A percentile compares a stretch with the other conserved stretches of the same genome.
Evolutionary conservation across 2,329 filamentous ascomycete species (phyloP).

Genomic region (Trichoderma pleuroti): DNA sequence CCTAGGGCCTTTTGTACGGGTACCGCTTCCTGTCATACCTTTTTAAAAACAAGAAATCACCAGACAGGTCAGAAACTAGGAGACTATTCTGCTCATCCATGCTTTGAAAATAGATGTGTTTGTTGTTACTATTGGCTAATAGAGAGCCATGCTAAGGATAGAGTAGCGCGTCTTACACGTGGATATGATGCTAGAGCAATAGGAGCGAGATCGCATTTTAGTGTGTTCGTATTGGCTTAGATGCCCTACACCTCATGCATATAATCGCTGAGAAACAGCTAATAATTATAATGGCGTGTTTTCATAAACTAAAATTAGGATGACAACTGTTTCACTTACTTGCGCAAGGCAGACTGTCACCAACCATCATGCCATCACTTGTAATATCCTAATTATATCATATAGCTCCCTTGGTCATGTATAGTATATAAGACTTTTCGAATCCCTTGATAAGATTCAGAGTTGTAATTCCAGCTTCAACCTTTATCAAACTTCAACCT

Average conservation of each 20-base stretch:
- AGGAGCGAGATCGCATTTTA: background rate
- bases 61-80: background rate
- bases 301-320: background rate
- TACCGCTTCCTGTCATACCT: background rate
- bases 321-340: background rate
- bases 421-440: background rate
- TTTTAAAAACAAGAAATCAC: background rate
- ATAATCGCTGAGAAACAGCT: background rate
- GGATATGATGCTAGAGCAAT: background rate
- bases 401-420: background rate
- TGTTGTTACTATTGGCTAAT: background rate
- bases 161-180: background rate
- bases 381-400: background rate
- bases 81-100: background rate
- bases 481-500: no score
- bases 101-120: background rate
- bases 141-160: background rate
- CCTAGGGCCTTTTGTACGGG: background rate
- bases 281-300: background rate
- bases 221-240: background rate
- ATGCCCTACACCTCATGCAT: background rate
- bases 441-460: background rate
- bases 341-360: no score
- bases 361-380: fast-evolving
- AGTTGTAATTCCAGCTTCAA: no score